A percentile compares a stretch with the other conserved stretches of the same genome.
Conservation (phyloP, 768 basidiomycete species). For the Leccinum uliginosum region DNA sequence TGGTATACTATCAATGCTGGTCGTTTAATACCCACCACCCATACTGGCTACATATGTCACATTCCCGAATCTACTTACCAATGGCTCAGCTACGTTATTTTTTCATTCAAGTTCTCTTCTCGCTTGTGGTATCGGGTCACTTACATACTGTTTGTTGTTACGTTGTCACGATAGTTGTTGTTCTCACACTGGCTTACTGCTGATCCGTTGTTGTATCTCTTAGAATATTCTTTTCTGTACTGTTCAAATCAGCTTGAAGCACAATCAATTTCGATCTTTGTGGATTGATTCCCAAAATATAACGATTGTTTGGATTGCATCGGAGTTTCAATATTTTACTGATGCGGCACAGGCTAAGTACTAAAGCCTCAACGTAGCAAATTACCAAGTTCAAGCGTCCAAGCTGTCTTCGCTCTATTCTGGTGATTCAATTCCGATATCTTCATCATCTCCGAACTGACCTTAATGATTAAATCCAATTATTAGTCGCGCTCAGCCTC, state of each 20-base stretch:
- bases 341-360: no score
- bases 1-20: conserved; percentile 23
- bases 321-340: no score
- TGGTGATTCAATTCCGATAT: conserved; percentile 13
- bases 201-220: conserved; percentile 9
- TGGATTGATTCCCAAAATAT: no score
- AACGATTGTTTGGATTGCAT: no score
- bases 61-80: conserved; percentile 13
- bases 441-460: not conserved
- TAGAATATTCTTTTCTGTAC: conserved; percentile 2
- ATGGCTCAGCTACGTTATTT: conserved; percentile 5
- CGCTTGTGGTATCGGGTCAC: not conserved
- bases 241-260: not conserved
- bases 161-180: conserved; percentile 3
- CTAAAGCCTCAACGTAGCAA: not conserved
- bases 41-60: conserved; percentile 11
- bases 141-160: conserved; percentile 1
- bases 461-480: not conserved
- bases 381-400: conserved; percentile 5
- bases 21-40: conserved; percentile 25
- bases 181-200: conserved; percentile 1
- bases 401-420: conserved; percentile 28
- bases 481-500: conserved; percentile 29
- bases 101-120: not conserved
- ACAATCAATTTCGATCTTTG: not conserved